Evolutionary conservation across 177 flowering plant genomes (phyloP), one percentile per base, ranked within the genome.

Genomic region (Vitis hybrid): DNA sequence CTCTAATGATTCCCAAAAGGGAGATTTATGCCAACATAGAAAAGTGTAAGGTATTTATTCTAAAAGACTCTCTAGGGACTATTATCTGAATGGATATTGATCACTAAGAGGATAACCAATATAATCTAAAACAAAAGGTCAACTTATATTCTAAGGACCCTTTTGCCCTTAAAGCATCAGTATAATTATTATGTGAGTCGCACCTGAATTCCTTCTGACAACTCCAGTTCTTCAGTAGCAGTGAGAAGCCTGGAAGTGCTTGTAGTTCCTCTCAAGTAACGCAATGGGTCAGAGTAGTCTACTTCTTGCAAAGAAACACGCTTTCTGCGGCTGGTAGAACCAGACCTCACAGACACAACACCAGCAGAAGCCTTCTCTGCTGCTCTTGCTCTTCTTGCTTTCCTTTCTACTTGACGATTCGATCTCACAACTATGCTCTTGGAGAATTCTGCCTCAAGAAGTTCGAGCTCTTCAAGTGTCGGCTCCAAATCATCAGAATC

Each of bases 151-250:
- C 27, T 27, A 27, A 27, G 27, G 27, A 27, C 27, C 27, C 27
- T 27, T 27, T 27, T 27, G 3, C 27, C 27, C 27, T 27, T 27
- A 27, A 27, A 27, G 27, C 27, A 27, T 27, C 27, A 27, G 27
- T 24, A 9, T 59, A 21, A 59, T 24, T 19, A 57, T 18, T 8
- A 54, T 30, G 49, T n/a, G 11, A 62, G 65, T 18, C 32, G 51
- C n/a, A 92, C 97, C 95, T 92, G 95, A 76, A 92, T 89, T 75
- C 97, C 97, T 75, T 71, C 90, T 64, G 98, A 91, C 68, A 88
- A 74, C 78, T 82, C 83, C 40, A 78, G 71, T 74, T 95, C 98
- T 79, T 93, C 97, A n/a, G 75, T 61, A 6, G 88, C 81, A 64
- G 93, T 87, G 21, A 95, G 98, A 73, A 95, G 97, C 86, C 75